phyloP scores from a whole-genome alignment of 2,329 filamentous ascomycete genomes.

The Arthrobotrys musiformis region DNA sequence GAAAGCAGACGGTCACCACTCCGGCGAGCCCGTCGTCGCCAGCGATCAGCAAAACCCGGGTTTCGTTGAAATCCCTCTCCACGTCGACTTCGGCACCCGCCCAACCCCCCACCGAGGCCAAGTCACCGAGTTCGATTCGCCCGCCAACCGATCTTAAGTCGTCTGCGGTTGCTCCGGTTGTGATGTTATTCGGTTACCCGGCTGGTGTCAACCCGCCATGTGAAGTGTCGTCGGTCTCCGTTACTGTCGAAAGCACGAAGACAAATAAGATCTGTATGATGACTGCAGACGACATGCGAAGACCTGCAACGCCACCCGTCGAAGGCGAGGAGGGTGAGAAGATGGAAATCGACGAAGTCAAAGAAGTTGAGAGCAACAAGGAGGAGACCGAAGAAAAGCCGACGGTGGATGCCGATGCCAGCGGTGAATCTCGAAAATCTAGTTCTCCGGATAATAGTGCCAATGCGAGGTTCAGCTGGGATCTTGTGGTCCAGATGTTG shows the following conservation, averaged over 20 bases:
- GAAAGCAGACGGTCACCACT: conserved; percentile 52
- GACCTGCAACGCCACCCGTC: conserved; percentile 27
- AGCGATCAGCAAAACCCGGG: conserved; percentile 50
- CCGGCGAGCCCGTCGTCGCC: conserved; percentile 49
- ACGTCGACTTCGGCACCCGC: conserved; percentile 3
- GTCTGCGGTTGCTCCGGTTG: conserved; percentile 31
- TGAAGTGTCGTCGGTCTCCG: conserved; percentile 47
- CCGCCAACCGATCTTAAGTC: conserved; percentile 23
- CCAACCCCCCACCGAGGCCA: conserved; percentile 11
- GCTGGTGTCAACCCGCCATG: conserved; percentile 52
- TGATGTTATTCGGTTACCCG: conserved; percentile 53
- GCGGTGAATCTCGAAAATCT: conserved; percentile 4
- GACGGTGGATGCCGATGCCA: conserved; percentile 1
- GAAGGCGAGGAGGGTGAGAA: conserved; percentile 37
- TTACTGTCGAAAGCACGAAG: conserved; percentile 48
- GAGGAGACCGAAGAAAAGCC: conserved; percentile 1
- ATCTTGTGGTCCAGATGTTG: conserved; percentile 47
- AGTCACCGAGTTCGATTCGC: conserved; percentile 32
- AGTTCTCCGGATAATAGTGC: conserved; percentile 31
- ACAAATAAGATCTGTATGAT: conserved; percentile 54
- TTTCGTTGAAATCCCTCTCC: conserved; percentile 46
- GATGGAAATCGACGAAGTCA: conserved; percentile 41
- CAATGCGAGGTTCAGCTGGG: conserved; percentile 52
- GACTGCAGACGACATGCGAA: conserved; percentile 50
- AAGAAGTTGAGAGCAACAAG: neutral